Base-by-base conservation (phyloP, 768 basidiomycete species). In the Kwoniella sp. region DNA sequence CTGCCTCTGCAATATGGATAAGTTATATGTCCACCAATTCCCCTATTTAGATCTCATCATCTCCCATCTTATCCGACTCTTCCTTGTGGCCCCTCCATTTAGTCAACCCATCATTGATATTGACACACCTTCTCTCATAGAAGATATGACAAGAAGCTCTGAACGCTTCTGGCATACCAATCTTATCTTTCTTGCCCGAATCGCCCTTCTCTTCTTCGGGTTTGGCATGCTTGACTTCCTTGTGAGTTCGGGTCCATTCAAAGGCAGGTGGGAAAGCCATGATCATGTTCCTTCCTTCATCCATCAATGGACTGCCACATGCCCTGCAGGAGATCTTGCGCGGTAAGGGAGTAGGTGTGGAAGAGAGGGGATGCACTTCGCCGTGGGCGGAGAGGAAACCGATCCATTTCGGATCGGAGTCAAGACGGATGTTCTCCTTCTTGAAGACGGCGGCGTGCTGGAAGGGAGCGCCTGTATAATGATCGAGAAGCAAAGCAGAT, bases 231-330 rank as follows among this genome's bases (percentile, higher is more conserved):
- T 70, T 54, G 47, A 68, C 54, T 25, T 70, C 71, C 47, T 68
- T 64, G n/a, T 73, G 55, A 4, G 68, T 66, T 37, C 74, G 67
- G 2, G 68, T 60, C 52, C 63, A 76, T 46, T 76, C 74, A 44
- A 76, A 76, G 2, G 60, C 58, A 6, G 74, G 74, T 24, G 74
- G 74, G 55, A 73, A 76, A 40, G 74, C 71, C 65, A 76, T 72
- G 50, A 72, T 67, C 74, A 76, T 76, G 54, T 76, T 76, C 44
- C 64, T 47, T 33, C 74, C 74, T 65, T 76, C 71, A 59, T 76
- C 74, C 37, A 76, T 60, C 24, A 76, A 59, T 15, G 71, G 69
- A 5, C 65, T 63, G 19, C 74, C 74, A 46, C 74, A 76, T 13
- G 74, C 74, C 30, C 71, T 52, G 53, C 74, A 76, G 2, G 74